Conservation (phyloP, 768 basidiomycete species). For the Daedaleopsis nitida region DNA sequence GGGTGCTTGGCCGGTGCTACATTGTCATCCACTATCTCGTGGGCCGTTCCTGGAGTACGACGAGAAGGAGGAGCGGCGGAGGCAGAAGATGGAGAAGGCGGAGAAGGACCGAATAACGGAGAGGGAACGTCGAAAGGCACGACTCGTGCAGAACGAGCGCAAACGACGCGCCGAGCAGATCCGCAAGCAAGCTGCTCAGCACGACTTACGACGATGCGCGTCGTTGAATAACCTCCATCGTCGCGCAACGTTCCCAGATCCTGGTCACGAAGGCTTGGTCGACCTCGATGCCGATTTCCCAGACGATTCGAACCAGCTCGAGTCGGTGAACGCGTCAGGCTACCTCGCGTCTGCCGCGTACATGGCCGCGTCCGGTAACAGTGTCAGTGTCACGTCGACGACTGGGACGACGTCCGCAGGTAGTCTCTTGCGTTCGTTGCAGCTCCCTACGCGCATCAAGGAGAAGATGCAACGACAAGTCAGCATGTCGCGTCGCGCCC, state of each 20-base stretch:
- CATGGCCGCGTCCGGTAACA: conserved; percentile 94
- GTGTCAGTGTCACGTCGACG: conserved; percentile 88
- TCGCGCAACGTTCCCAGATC: conserved; percentile 42
- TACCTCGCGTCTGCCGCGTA: conserved; percentile 69
- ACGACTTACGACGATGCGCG: conserved; percentile 69
- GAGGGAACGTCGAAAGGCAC: conserved; percentile 42
- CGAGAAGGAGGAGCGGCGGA: conserved; percentile 68
- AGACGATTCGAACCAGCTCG: conserved; percentile 35
- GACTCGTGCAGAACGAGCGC: conserved; percentile 37
- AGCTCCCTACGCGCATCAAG: conserved; percentile 55
- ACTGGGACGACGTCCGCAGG: conserved; percentile 83
- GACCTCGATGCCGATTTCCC: conserved; percentile 44
- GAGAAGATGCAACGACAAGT: conserved; percentile 66
- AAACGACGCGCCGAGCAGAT: conserved; percentile 21
- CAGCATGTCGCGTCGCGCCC: conserved; percentile 61
- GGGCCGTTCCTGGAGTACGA: conserved; percentile 79
- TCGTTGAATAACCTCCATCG: conserved; percentile 80
- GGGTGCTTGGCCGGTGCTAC: conserved; percentile 80
- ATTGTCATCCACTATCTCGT: conserved; percentile 73
- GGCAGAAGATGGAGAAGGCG: conserved; percentile 50
- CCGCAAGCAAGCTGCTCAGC: conserved; percentile 32
- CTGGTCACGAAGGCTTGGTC: conserved; percentile 41
- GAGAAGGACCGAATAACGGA: conserved; percentile 42
- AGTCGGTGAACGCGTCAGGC: conserved; percentile 70
- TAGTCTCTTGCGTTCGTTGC: conserved; percentile 42